Conservation (phyloP, 2,329 filamentous ascomycete genomes). For the Hymenoscyphus fructigenus region DNA sequence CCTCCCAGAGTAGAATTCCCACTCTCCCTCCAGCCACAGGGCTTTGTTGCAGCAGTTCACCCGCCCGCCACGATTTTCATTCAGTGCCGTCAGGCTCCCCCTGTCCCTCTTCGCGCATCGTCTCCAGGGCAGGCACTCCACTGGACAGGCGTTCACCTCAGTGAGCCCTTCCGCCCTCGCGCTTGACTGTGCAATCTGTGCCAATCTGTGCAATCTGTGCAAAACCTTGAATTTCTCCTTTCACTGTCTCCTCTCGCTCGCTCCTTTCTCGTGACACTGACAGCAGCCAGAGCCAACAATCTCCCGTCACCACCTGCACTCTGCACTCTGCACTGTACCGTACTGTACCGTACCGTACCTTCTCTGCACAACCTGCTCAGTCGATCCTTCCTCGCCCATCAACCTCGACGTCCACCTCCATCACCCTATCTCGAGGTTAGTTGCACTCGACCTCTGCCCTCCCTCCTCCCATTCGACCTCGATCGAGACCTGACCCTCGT, state of each 20-base stretch:
- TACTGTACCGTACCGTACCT: no score
- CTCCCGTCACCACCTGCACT: not conserved
- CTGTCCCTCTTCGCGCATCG: not conserved
- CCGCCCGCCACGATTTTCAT: not conserved
- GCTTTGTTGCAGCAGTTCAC: not conserved
- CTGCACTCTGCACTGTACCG: no score
- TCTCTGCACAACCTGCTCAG: not conserved
- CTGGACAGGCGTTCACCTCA: not conserved
- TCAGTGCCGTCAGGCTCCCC: not conserved
- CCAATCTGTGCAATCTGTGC: not conserved
- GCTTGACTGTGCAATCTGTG: no score
- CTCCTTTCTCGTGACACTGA: not conserved
- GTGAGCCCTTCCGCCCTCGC: no score
- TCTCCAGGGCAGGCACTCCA: not conserved
- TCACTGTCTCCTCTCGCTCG: not conserved
- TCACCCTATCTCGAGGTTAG: not conserved
- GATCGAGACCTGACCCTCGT: not conserved
- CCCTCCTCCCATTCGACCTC: not conserved
- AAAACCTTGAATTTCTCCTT: not conserved
- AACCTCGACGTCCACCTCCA: not conserved
- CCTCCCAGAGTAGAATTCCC: not conserved
- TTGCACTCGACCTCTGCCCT: not conserved
- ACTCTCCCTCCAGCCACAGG: not conserved
- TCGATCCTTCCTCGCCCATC: not conserved
- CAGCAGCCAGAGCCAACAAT: not conserved